Evolutionary conservation across 1,284 basidiomycete genomes (phyloP), one percentile per base, ranked within the genome.

Genomic region (Leccinum subrobustum): DNA sequence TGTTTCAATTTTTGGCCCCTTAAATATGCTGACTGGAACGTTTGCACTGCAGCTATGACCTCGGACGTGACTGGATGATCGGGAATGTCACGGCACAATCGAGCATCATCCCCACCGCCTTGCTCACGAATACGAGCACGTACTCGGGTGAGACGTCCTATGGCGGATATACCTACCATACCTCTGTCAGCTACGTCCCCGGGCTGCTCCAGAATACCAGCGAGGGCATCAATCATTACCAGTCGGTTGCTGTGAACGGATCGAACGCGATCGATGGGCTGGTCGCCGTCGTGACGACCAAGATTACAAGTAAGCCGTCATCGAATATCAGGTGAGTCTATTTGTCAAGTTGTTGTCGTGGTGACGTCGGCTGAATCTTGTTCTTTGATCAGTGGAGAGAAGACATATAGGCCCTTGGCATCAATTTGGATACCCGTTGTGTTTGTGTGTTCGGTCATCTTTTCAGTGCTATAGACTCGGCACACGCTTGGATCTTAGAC

Each of bases 241-340:
- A 79, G 44, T 83, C 78, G 29, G 91, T 96, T 6, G 81, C 78
- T 20, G 75, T 80, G 9, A 71, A 83, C 47, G 86, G 85, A 2
- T 68, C 77, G 14, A 87, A 86, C 56, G 87, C 94, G 0, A 81
- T 89, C 5, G 95, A 98, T 71, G 95, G 96, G 0, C 78, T 95
- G 4, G 89, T 97, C 0, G 94, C 93, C 0, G 78, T 98, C 1
- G 68, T 96, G 65, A 88, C 86, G 0, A 89, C 96, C 54, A 85
- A 81, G 68, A 86, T 95, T 48, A 81, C 83, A 1, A 71, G 64
- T 37, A 67, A 69, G 27, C 85, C 86, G 3, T 44, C 65, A 7
- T 18, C 62, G 6, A 53, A 62, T 1, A 70, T 57, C 57, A 63
- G 69, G 70, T 71, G 47, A 11, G 68, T 62, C 35, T n/a, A 2